A percentile compares a stretch with the other conserved stretches of the same genome.
phyloP scores from a whole-genome alignment of 306 rosid species.

The barrel medic (Medicago truncatula) region MtrunA17r5.0-ANR NC_053042.1:16918501-16919000 shows the following conservation, averaged over 20 bases:
- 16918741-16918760: background rate
- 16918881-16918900: slow-evolving; percentile 1
- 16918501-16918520: background rate
- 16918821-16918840: slow-evolving; percentile 20
- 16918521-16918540: slow-evolving; percentile 97
- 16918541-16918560: slow-evolving; percentile 97
- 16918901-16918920: background rate
- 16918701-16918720: background rate
- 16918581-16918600: slow-evolving; percentile 73
- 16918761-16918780: slow-evolving; percentile 28
- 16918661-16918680: slow-evolving; percentile 12
- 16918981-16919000: slow-evolving; percentile 37
- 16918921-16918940: background rate
- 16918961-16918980: slow-evolving; percentile 24
- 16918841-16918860: slow-evolving; percentile 7
- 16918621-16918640: slow-evolving; percentile 46
- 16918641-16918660: background rate
- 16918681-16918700: background rate
- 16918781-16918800: slow-evolving; percentile 19
- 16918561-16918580: slow-evolving; percentile 90
- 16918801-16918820: slow-evolving; percentile 29
- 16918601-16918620: slow-evolving; percentile 47
- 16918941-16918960: background rate
- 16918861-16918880: slow-evolving; percentile 14
- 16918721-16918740: slow-evolving; percentile 23